phyloP scores from a whole-genome alignment of 345 rosid species.

The Carallia pectinifolia region DNA sequence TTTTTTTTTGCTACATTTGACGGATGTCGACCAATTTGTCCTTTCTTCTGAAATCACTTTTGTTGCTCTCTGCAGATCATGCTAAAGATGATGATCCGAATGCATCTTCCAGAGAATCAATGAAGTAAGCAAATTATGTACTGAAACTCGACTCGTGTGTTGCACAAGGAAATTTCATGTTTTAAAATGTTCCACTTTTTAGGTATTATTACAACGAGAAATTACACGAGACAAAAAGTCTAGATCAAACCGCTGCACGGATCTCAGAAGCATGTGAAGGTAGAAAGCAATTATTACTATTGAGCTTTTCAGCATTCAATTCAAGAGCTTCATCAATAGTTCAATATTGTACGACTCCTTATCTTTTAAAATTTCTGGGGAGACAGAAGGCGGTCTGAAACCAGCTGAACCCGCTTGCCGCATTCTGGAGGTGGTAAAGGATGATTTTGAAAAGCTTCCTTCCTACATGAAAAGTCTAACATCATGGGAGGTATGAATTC shows the following conservation, averaged over 20 bases:
- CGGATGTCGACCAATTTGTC: background rate
- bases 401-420: conserved; percentile 25
- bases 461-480: conserved; percentile 66
- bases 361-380: conserved; percentile 22
- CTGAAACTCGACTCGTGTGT: conserved; percentile 11
- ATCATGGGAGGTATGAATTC: conserved; percentile 77
- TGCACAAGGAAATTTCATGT: background rate
- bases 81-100: conserved; percentile 28
- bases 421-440: conserved; percentile 40
- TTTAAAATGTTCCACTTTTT: conserved; percentile 4
- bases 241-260: conserved; percentile 16
- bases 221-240: conserved; percentile 20
- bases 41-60: conserved; percentile 3
- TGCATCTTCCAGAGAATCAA: conserved; percentile 27
- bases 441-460: conserved; percentile 67
- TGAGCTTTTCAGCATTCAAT: background rate
- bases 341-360: conserved; percentile 2
- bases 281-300: conserved; percentile 18
- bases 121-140: conserved; percentile 37
- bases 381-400: conserved; percentile 19
- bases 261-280: conserved; percentile 33
- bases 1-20: background rate
- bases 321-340: background rate
- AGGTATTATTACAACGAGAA: conserved; percentile 33
- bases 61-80: conserved; percentile 33